Conservation (phyloP, 2,329 filamentous ascomycete species). For the Tolypocladium tundrense region DNA sequence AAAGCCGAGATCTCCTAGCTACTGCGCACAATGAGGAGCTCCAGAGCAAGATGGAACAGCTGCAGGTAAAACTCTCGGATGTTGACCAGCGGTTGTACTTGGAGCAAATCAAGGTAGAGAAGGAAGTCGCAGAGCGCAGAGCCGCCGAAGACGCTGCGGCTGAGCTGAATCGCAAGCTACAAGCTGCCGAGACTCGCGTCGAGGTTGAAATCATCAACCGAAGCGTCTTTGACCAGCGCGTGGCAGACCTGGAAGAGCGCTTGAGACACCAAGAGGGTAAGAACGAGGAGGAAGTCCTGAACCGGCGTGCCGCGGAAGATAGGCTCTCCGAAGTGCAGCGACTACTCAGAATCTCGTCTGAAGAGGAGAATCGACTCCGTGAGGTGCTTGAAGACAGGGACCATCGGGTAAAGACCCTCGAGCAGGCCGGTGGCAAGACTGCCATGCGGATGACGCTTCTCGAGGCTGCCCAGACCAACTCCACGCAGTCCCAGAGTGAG, state of each 20-base stretch:
- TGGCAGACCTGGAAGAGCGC: slow-evolving; percentile 60
- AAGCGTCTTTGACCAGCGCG: slow-evolving; percentile 47
- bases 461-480: slow-evolving; percentile 53
- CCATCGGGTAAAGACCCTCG: slow-evolving; percentile 50
- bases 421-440: slow-evolving; percentile 44
- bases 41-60: slow-evolving; percentile 43
- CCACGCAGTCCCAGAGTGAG: slow-evolving; percentile 43
- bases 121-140: slow-evolving; percentile 37
- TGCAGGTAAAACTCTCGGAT: slow-evolving; percentile 49
- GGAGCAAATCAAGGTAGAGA: slow-evolving; percentile 37
- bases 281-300: slow-evolving; percentile 52
- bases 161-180: slow-evolving; percentile 43
- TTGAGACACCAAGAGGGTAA: slow-evolving; percentile 52
- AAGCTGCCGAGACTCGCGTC: slow-evolving; percentile 47
- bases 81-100: slow-evolving; percentile 46
- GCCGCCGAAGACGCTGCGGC: slow-evolving; percentile 42
- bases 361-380: slow-evolving; percentile 60
- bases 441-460: slow-evolving; percentile 55
- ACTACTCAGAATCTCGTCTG: slow-evolving; percentile 57
- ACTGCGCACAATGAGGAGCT: slow-evolving; percentile 41
- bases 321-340: slow-evolving; percentile 62
- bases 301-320: slow-evolving; percentile 60
- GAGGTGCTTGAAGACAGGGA: slow-evolving; percentile 60
- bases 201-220: slow-evolving; percentile 53
- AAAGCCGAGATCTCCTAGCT: slow-evolving; percentile 40